Conservation (phyloP, 176 grass and related monocot species). For the Calamus simplicifolius region DNA sequence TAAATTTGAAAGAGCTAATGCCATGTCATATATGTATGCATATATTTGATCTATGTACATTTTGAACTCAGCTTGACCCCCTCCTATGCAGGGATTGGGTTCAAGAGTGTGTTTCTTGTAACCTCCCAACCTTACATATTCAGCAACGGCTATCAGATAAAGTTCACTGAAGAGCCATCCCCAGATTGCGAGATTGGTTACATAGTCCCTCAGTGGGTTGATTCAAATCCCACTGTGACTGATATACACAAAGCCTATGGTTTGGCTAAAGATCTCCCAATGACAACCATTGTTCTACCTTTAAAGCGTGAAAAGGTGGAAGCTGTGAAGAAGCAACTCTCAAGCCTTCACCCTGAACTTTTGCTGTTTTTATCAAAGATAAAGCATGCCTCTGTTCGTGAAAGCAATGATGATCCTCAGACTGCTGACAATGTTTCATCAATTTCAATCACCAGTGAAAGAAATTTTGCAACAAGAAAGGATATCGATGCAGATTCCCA, state of each 20-base stretch:
- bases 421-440: too few species aligned
- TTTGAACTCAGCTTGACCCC: too few species aligned
- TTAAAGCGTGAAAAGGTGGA: conserved; percentile 47
- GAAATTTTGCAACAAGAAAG: conserved; percentile 29
- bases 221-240: conserved; percentile 33
- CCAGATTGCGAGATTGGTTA: conserved; percentile 65
- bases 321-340: conserved; percentile 61
- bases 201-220: conserved; percentile 79
- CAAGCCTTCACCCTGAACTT: conserved; percentile 62
- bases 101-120: conserved; percentile 71
- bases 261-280: conserved; percentile 35
- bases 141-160: conserved; percentile 86
- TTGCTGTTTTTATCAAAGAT: conserved; percentile 72
- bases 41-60: too few species aligned
- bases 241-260: conserved; percentile 49
- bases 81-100: conserved; percentile 52
- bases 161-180: conserved; percentile 55
- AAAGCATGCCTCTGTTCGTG: conserved; percentile 36
- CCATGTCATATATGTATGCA: too few species aligned
- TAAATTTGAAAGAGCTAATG: too few species aligned
- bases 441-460: conserved; percentile 58
- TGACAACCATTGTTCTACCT: conserved; percentile 59
- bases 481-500: conserved; percentile 53
- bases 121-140: conserved; percentile 62
- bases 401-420: conserved; percentile 16